These are phyloP conservation scores for Sparassis latifolia DNA, from an alignment of 1,284 basidiomycete genomes.

Conservation along the genomic window DNA sequence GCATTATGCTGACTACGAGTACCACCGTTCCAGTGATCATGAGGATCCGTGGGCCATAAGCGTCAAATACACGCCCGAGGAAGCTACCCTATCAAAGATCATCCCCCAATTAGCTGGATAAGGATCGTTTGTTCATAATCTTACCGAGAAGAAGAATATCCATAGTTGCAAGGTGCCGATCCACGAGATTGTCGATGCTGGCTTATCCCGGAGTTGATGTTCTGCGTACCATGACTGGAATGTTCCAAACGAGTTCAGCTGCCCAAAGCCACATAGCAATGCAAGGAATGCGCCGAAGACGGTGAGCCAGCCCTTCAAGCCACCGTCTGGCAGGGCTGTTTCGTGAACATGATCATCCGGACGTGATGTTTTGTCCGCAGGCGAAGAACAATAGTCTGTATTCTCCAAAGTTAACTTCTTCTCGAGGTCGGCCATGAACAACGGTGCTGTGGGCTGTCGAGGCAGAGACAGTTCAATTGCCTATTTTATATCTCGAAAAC, in stretches of 20 bases:
- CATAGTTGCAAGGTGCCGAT: slow-evolving; percentile 41
- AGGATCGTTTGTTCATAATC: slow-evolving; percentile 3
- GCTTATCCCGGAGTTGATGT: slow-evolving; percentile 29
- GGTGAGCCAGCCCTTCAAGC: slow-evolving; percentile 27
- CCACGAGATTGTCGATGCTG: slow-evolving; percentile 38
- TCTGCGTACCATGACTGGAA: slow-evolving; percentile 39
- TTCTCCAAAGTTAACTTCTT: too few species aligned
- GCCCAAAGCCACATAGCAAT: slow-evolving; percentile 32
- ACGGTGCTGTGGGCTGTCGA: too few species aligned
- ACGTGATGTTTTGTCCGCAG: too few species aligned
- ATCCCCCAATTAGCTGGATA: background rate
- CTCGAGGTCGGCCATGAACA: too few species aligned
- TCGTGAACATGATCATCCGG: too few species aligned
- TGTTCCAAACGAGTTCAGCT: slow-evolving; percentile 32
- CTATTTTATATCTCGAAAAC: too few species aligned
- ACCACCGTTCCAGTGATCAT: slow-evolving; percentile 27
- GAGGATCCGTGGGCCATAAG: slow-evolving; percentile 25
- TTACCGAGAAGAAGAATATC: slow-evolving; percentile 33
- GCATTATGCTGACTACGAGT: slow-evolving; percentile 30
- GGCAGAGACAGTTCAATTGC: too few species aligned
- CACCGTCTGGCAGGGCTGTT: slow-evolving; percentile 19
- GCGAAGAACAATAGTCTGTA: too few species aligned
- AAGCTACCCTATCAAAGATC: slow-evolving; percentile 21
- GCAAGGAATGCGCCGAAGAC: slow-evolving; percentile 30
- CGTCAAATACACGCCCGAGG: slow-evolving; percentile 30